Evolutionary conservation across 352 stramenopile genomes (phyloP), one percentile per base, ranked within the genome.

Genomic region (Phytophthora lateralis): DNA sequence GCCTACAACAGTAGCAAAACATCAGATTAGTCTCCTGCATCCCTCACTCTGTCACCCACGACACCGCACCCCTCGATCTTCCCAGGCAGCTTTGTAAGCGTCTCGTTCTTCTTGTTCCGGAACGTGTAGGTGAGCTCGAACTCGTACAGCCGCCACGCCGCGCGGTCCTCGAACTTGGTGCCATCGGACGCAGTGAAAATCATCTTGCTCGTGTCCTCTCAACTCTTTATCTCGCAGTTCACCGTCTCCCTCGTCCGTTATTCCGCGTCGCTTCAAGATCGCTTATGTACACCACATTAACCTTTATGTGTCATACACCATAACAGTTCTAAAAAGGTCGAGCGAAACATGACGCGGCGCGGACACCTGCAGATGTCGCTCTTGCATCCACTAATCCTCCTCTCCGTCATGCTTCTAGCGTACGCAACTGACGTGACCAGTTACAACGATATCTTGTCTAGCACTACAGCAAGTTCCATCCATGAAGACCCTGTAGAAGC

Each of bases 71-170:
- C 92, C 42, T 73, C 63, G 41, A 97, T 90, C 58, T 91, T 81
- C 24, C 86, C 89, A 1, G 88, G 82, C 18, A 78, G 55, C 72
- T 97, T 97, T 43, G 69, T 78, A 21, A 97, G 69, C 52, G 70
- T 96, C 65, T 94, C 78, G 15, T 78, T 73, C 30, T 71, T 71
- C 63, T 90, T 90, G 76, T 95, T 90, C 41, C 86, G 82, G 76
- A 97, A 97, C 47, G 90, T 96, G 73, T 95, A 98, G 51, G 94
- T 94, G 45, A 85, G 94, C 56, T 97, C 87, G 66, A 97, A 96
- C 70, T 97, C 89, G 60, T 98, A 96, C 53, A 90, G 82, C 34
- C 86, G 79, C 80, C 88, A 97, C 18, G 76, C 76, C 42, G 78
- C 68, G 47, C 88, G 82, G 66, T 96, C 85, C 35, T 88, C 78